phyloP scores from a whole-genome alignment of 148 eudicot genomes.

The Amaranthus cruentus region DNA sequence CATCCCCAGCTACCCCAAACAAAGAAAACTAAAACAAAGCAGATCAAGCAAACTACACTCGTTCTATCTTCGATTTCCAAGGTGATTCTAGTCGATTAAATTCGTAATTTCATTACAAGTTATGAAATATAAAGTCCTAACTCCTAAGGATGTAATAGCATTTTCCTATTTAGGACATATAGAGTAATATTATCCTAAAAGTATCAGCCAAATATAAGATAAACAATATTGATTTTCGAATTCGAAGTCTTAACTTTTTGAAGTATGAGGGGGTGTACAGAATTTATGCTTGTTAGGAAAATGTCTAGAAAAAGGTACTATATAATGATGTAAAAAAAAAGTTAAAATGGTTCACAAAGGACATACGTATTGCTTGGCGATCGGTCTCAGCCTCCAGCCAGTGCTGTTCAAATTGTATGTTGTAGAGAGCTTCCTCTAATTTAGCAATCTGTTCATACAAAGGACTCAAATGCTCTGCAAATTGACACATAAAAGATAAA shows the following conservation, averaged over 20 bases:
- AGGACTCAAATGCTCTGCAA: conserved; percentile 71
- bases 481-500: conserved; percentile 1
- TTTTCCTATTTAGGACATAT: no score
- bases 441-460: conserved; percentile 63
- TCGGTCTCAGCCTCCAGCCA: conserved; percentile 88
- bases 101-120: no score
- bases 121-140: no score
- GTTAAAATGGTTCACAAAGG: background rate
- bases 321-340: background rate
- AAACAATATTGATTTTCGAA: no score
- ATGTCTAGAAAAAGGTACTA: background rate
- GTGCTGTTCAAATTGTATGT: conserved; percentile 86
- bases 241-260: background rate
- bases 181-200: no score
- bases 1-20: no score
- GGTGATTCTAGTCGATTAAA: no score
- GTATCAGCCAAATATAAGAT: no score
- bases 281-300: background rate
- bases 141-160: no score
- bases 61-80: no score
- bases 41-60: background rate
- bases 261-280: background rate
- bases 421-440: conserved; percentile 71
- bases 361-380: conserved; percentile 65
- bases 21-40: background rate